Evolutionary conservation across 352 stramenopile species (phyloP), one percentile per base, ranked within the genome.

Genomic region (Phytophthora citrophthora): DNA sequence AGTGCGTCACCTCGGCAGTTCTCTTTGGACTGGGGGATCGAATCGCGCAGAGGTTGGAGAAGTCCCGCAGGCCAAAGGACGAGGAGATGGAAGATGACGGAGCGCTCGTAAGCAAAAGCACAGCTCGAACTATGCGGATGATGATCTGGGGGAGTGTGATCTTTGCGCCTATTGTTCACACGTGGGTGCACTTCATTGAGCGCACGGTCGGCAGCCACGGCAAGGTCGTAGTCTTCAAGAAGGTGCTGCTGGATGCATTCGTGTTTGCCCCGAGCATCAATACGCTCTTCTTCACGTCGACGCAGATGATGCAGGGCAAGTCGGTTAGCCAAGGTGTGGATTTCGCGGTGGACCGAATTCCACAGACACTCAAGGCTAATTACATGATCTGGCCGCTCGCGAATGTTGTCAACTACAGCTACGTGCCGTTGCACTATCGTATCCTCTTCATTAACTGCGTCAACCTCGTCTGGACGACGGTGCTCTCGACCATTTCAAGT

Each of bases 181-280:
- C 83, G 62, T 97, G 95, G 64, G 94, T 96, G 57, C 77, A 88
- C 29, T 64, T 93, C 10, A 62, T 96, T 7, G 88, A 97, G 56
- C 57, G 64, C 76, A 64, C 45, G 9, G 69, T 78, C n/a, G 58
- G 64, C 8, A 74, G 61, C 26, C 38, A 65, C 11, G 72, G 72
- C n/a, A 64, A 64, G 44, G 49, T 55, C 8, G 72, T 74, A 45
- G 72, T 78, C 20, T 43, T 66, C 53, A 76, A 81, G 61, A 81
- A 81, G 57, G 67, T 78, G 69, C 54, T 76, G 45, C 48, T 81
- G 52, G 72, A 81, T 54, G 60, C 66, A 64, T 44, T 81, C 16
- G 61, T 78, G 54, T 59, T 81, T 18, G 59, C 72, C 2, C 72
- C 72, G 31, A 60, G 48, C 45, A 68, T 71, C 61, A 76, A 75